Percentiles rank a stretch among this genome's conserved stretches.
phyloP scores from a whole-genome alignment of 345 rosid species.

The Pugionium dolabratum region DNA sequence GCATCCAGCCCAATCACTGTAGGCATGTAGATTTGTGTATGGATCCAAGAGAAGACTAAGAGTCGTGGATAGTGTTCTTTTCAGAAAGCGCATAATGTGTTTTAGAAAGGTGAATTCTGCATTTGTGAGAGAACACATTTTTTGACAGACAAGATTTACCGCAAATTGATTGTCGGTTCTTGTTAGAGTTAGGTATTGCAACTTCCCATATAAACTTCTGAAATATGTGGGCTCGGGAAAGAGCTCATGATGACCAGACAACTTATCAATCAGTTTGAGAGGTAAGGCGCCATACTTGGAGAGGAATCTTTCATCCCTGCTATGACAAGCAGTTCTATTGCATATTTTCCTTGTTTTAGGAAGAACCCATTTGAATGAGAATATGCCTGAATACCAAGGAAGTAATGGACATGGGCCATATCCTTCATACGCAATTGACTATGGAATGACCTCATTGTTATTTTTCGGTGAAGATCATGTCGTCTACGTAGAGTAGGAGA shows the following conservation, averaged over 20 bases:
- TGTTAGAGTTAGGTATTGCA: not conserved
- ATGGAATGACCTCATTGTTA: too few relatives aligned
- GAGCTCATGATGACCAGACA: fast-evolving
- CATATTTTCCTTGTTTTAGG: not conserved
- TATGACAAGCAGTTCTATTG: not conserved
- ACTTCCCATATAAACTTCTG: not conserved
- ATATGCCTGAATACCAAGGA: not conserved
- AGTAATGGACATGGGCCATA: not conserved
- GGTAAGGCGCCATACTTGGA: too few relatives aligned
- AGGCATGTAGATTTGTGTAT: not conserved
- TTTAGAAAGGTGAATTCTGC: too few relatives aligned
- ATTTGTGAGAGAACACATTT: not conserved
- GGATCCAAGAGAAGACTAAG: too few relatives aligned
- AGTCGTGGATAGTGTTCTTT: not conserved
- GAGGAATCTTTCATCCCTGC: too few relatives aligned
- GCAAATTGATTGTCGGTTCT: not conserved
- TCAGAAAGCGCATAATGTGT: not conserved
- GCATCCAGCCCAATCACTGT: not conserved
- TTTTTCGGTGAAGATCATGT: too few relatives aligned
- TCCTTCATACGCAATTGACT: not conserved
- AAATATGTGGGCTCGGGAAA: not conserved
- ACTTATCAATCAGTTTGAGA: too few relatives aligned
- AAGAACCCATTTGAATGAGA: not conserved
- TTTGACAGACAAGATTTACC: not conserved
- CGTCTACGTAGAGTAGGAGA: too few relatives aligned